Evolutionary conservation across 495 filamentous ascomycete species (phyloP).

Genomic region (Tuber umbilicatum): DNA sequence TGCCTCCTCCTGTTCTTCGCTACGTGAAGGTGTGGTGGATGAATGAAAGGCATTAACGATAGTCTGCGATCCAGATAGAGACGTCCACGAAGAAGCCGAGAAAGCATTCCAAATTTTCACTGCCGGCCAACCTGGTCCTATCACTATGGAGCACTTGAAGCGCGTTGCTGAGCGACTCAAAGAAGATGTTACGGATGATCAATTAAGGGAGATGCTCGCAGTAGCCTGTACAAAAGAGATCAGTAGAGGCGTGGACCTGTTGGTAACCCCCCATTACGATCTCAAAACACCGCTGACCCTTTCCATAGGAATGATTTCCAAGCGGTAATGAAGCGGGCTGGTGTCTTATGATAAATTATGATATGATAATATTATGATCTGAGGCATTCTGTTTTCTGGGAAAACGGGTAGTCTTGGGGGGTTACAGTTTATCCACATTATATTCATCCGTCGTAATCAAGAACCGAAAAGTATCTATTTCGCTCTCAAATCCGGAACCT

Average conservation of each 20-base stretch:
- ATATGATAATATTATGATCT: not conserved
- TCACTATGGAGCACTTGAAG: slow-evolving; percentile 68
- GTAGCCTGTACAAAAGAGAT: slow-evolving; percentile 81
- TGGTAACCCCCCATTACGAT: slow-evolving; percentile 7
- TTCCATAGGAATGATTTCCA: slow-evolving; percentile 66
- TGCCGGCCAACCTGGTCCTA: slow-evolving; percentile 47
- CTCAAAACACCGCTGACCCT: slow-evolving; percentile 9
- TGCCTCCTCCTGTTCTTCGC: slow-evolving; percentile 5
- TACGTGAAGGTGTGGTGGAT: not conserved
- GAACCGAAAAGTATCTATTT: not conserved
- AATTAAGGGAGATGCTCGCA: slow-evolving; percentile 84
- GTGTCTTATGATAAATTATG: slow-evolving; percentile 49
- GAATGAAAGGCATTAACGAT: slow-evolving; percentile 11
- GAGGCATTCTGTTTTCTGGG: not conserved
- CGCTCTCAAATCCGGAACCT: not conserved
- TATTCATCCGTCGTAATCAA: not conserved
- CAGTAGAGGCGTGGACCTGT: slow-evolving; percentile 58
- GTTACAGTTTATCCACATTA: not conserved
- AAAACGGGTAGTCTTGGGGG: not conserved
- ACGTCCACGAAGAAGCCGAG: slow-evolving; percentile 61
- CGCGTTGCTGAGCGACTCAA: slow-evolving; percentile 74
- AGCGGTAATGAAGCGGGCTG: slow-evolving; percentile 75
- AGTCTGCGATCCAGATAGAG: slow-evolving; percentile 45
- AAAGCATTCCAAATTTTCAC: slow-evolving; percentile 76
- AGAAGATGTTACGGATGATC: slow-evolving; percentile 70